phyloP scores from a whole-genome alignment of 768 basidiomycete species.

The Boletus sp. region DNA sequence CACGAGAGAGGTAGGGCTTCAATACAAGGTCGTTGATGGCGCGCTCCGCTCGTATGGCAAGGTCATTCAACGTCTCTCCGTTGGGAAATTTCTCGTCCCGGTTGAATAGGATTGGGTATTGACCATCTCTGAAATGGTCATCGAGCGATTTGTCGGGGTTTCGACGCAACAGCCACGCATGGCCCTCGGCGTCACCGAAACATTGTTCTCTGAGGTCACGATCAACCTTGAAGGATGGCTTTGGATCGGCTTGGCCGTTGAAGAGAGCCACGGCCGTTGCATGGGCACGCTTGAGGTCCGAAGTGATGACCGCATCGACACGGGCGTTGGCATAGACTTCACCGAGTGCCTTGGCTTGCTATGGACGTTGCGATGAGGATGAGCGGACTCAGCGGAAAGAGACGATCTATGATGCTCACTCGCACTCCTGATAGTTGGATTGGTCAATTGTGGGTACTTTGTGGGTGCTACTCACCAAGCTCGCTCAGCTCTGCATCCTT shows the following conservation, averaged over 20 bases:
- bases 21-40: constrained; percentile 53
- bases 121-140: constrained; percentile 50
- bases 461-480: constrained; percentile 51
- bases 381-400: background rate
- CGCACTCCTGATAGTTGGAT: constrained; percentile 47
- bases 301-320: constrained; percentile 62
- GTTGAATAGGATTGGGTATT: constrained; percentile 49
- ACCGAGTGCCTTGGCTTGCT: constrained; percentile 69
- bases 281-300: constrained; percentile 62
- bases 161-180: constrained; percentile 38
- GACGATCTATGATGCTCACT: constrained; percentile 31
- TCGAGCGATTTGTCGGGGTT: constrained; percentile 33
- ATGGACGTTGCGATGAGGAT: background rate
- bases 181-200: constrained; percentile 72
- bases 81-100: constrained; percentile 58
- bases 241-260: constrained; percentile 45
- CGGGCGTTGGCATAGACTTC: constrained; percentile 45
- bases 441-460: background rate
- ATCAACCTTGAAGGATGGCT: constrained; percentile 47
- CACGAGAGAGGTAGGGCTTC: constrained; percentile 48
- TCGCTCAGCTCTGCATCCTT: constrained; percentile 71
- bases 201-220: constrained; percentile 62
- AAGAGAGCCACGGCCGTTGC: constrained; percentile 59
- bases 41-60: constrained; percentile 52
- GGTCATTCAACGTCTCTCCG: constrained; percentile 70